A percentile compares a stretch with the other conserved stretches of the same genome.
Evolutionary conservation across 2,329 filamentous ascomycete genomes (phyloP).

Genomic region (Xylariaceae sp.): DNA sequence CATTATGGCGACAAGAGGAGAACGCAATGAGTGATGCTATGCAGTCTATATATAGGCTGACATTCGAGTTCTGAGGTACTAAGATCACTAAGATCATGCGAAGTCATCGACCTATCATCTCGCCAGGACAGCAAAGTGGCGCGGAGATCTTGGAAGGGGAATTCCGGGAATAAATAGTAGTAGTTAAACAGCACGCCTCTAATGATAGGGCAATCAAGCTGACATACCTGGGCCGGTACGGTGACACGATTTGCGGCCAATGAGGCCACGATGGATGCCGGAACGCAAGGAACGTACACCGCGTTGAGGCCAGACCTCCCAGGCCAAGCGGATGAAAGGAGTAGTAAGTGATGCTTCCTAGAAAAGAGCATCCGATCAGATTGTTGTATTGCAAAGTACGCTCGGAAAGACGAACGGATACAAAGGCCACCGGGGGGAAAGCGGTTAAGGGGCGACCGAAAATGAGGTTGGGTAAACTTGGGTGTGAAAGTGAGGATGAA

Average conservation of each 20-base stretch:
- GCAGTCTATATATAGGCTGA: background rate
- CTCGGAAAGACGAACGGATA: background rate
- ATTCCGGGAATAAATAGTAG: constrained; percentile 22
- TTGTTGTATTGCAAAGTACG: background rate
- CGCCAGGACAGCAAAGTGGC: background rate
- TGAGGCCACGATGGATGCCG: constrained; percentile 12
- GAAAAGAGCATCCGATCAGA: constrained; percentile 1
- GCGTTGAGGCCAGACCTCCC: constrained; percentile 4
- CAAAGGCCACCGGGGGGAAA: background rate
- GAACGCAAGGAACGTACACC: constrained; percentile 11
- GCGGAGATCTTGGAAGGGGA: constrained; percentile 10
- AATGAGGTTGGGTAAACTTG: background rate
- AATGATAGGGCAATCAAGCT: constrained; percentile 13
- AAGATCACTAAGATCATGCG: background rate
- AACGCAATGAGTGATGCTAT: constrained; percentile 5
- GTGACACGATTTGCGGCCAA: constrained; percentile 16
- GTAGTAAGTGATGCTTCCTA: background rate
- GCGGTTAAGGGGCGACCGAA: background rate
- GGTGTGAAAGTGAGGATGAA: background rate
- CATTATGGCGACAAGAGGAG: constrained; percentile 16
- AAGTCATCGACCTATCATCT: constrained; percentile 3
- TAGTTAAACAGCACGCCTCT: constrained; percentile 6
- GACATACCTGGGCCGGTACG: constrained; percentile 27
- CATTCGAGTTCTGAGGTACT: background rate
- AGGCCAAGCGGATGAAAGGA: background rate